A percentile compares a stretch with the other conserved stretches of the same genome.
Conservation (phyloP, 805 yeast species). For the Ogataea populi-albae region DNA sequence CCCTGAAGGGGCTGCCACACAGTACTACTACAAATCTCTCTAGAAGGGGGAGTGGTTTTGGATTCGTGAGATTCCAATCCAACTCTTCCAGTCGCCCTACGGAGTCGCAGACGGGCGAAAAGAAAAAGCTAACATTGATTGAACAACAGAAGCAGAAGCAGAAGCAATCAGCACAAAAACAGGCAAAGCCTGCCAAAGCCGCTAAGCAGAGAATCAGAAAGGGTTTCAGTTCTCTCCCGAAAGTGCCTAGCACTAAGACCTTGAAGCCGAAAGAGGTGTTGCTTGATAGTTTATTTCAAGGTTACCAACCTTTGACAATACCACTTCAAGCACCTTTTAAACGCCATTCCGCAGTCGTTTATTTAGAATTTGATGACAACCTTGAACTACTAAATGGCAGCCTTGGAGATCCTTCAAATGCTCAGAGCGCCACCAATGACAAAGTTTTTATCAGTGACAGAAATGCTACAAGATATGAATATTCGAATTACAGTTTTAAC, state of each 20-base stretch:
- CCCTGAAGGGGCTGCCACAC: too few species aligned
- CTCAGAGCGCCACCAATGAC: conserved; percentile 1
- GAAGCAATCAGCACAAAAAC: conserved; percentile 2
- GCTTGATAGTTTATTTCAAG: conserved; percentile 35
- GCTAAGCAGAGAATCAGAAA: conserved; percentile 19
- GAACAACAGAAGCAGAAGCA: conserved; percentile 9
- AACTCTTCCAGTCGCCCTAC: conserved; percentile 12
- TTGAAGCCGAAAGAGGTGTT: conserved; percentile 33
- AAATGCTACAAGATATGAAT: conserved; percentile 21
- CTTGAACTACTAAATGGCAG: conserved; percentile 25
- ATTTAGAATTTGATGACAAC: conserved; percentile 34
- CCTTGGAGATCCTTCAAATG: conserved; percentile 9
- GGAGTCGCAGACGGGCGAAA: conserved; percentile 3
- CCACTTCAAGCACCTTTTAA: conserved; percentile 31
- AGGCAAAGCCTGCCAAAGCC: conserved; percentile 13
- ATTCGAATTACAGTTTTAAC: conserved; percentile 26
- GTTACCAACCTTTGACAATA: conserved; percentile 34
- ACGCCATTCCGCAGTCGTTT: conserved; percentile 27
- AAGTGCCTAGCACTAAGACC: conserved; percentile 33
- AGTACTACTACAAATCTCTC: too few species aligned
- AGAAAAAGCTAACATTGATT: conserved; percentile 15
- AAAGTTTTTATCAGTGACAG: conserved; percentile 14
- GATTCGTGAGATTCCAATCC: conserved; percentile 18
- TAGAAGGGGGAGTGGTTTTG: too few species aligned
- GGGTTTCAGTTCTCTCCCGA: conserved; percentile 35